Conservation (phyloP, 2,329 filamentous ascomycete species). For the Dactylellina sp. region DNA sequence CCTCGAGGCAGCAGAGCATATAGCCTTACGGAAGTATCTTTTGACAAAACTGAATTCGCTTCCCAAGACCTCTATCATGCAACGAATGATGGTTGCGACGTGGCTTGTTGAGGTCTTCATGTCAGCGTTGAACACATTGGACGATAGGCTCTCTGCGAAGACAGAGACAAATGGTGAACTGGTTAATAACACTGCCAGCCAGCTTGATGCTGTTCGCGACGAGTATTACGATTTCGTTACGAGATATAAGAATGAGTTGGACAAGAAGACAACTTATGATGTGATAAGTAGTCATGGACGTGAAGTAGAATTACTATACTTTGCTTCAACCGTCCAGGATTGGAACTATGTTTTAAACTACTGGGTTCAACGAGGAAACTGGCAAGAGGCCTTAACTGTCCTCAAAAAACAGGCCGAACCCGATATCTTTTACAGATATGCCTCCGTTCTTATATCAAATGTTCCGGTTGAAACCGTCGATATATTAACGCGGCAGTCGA, state of each 20-base stretch:
- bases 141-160: conserved; percentile 91
- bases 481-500: conserved; percentile 89
- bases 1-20: conserved; percentile 88
- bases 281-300: conserved; percentile 94
- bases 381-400: conserved; percentile 85
- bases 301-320: conserved; percentile 91
- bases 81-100: conserved; percentile 91
- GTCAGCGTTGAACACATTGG: conserved; percentile 92
- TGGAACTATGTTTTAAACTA: conserved; percentile 95
- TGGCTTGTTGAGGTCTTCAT: conserved; percentile 98
- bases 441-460: conserved; percentile 94
- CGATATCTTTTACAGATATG: conserved; percentile 95
- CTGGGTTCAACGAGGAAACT: conserved; percentile 95
- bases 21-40: conserved; percentile 90
- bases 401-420: conserved; percentile 92
- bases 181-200: conserved; percentile 55
- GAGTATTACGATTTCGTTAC: conserved; percentile 91
- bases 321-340: conserved; percentile 87
- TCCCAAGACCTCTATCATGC: conserved; percentile 88
- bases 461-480: conserved; percentile 88
- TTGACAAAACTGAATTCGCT: conserved; percentile 82
- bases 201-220: conserved; percentile 65
- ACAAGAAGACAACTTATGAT: conserved; percentile 92
- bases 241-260: conserved; percentile 86
- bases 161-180: conserved; percentile 62